phyloP scores from a whole-genome alignment of 345 rosid genomes.

The Odontarrhena argentea region DNA sequence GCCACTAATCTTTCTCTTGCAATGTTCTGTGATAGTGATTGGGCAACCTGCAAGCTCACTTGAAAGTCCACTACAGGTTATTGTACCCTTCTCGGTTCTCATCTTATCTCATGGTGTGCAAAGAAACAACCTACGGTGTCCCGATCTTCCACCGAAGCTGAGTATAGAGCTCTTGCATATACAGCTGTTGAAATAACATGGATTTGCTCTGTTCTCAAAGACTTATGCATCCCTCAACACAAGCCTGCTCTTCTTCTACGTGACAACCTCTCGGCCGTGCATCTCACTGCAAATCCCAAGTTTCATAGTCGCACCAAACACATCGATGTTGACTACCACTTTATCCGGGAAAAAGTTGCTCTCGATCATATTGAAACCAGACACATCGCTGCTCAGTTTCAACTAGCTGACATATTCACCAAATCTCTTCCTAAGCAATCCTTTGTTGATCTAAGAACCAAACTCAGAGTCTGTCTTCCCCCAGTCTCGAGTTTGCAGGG shows the following conservation, averaged over 20 bases:
- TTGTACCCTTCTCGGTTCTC: not conserved
- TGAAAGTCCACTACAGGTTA: not conserved
- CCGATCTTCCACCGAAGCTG: not conserved
- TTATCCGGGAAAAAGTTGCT: not conserved
- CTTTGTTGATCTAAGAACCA: not conserved
- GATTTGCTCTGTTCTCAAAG: not conserved
- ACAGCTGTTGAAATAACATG: not conserved
- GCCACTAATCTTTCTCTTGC: not conserved
- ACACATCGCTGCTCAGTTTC: not conserved
- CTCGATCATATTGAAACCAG: not conserved
- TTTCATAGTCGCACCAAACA: not conserved
- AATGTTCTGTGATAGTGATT: not conserved
- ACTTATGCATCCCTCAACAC: not conserved
- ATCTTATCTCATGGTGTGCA: not conserved
- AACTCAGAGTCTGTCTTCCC: not conserved
- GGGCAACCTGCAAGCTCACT: not conserved
- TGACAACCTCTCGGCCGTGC: not conserved
- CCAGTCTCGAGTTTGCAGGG: not conserved
- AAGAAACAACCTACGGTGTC: constrained; percentile 1
- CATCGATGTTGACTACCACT: not conserved
- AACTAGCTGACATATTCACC: not conserved
- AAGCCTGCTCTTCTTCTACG: not conserved
- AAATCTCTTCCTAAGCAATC: not conserved
- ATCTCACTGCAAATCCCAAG: not conserved
- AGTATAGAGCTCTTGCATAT: not conserved